Evolutionary conservation across 169 alveolate genomes (phyloP), one percentile per base, ranked within the genome.

Genomic region (Theileria luwenshuni): DNA sequence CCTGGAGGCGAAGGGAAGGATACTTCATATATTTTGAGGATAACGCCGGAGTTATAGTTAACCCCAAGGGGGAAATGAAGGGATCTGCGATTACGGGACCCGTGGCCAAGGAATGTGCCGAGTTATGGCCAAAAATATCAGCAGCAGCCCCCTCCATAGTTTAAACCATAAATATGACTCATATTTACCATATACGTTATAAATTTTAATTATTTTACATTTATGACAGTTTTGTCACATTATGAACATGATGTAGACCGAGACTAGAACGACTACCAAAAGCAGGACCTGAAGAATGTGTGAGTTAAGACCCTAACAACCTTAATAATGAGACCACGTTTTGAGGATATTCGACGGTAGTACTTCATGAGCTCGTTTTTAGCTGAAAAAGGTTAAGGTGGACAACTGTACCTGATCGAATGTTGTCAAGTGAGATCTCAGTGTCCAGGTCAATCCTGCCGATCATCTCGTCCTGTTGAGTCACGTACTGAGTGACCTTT

Each of bases 81-180:
- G 99, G 99, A 60, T 96, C 99, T 2, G 99, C 99, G 52, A 96
- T 98, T 83, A 94, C 99, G 25, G 99, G 99, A 52, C 99, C 99
- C 28, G 99, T 98, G 81, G 99, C 98, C 61, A 97, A 97, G 92
- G 99, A 98, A 86, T 97, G 99, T 85, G 99, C 99, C 19, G 99
- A 98, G 86, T 84, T 98, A 59, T 98, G 99, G 99, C 99, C 99
- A 61, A 98, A 97, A 93, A 96, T 98, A 74, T 96, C 99, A 35
- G 95, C 99, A 32, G 97, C 98, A 51, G 98, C 99, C 35, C 98
- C 99, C 32, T 96, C 99, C 42, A 96, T 97, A 76, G 96, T 96
- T 84, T 98, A 96, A 95, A 51, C 23, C n/a, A n/a, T n/a, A n/a
- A n/a, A n/a, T n/a, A n/a, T 67, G 6, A 68, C 1, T 12, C 23